Base-by-base conservation (phyloP, 2,329 filamentous ascomycete species). In the Rhynchosporium graminicola region DNA sequence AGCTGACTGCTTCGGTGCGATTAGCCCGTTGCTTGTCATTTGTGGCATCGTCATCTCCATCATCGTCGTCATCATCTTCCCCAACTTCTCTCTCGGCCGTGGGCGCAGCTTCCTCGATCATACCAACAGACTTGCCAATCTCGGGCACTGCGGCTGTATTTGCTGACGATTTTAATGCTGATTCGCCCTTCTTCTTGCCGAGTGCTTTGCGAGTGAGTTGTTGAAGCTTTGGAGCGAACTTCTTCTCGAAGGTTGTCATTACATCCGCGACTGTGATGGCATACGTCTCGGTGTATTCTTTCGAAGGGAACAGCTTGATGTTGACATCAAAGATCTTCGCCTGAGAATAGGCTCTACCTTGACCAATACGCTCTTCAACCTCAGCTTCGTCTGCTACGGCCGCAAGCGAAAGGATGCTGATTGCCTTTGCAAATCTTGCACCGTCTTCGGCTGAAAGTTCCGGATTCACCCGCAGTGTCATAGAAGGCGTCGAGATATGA, bases 241-340 rank as follows among this genome's bases (percentile, higher is more conserved):
- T 90, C 68, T 82, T 85, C 77, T 97, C 91, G n/a, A 99, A 80
- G 0, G 92, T 87, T 48, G 83, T 78, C 59, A 92, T 82, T 31
- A 99, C 90, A 74, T 98, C 92, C 20, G 84, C 82, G 43, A 88
- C 81, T 48, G 81, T 83, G 72, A 98, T 96, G 20, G 90, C 91
- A 73, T 99, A 98, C 62, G 92, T 91, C 69, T 89, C 80, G 42
- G 80, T 86, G 75, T 98, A 99, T 72, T 98, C 94, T 26, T 87
- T 82, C 0, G 87, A 84, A 0, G 92, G 88, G 81, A 96, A 99
- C 73, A 99, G 90, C 62, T 89, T 84, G 28, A 99, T 80, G 47
- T 87, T 83, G 63, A 99, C 84, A 70, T 91, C 87, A 76, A 93
- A 99, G 52, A 89, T 87, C 79, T 96, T 97, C 59, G 92, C 91